Conservation (phyloP, 179 eudicot species). For the Pouteria campechiana region DNA sequence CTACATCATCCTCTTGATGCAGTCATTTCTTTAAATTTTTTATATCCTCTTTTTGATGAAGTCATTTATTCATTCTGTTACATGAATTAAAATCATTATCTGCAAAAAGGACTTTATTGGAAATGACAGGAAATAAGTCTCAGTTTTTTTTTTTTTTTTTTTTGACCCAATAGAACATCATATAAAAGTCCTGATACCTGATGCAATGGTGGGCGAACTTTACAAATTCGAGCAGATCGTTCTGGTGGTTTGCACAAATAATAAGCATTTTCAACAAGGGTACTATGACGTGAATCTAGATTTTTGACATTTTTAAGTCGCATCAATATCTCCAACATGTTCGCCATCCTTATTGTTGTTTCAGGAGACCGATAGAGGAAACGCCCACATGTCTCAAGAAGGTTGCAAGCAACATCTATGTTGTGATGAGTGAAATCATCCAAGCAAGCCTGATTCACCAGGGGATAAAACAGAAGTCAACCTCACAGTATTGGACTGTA, state of each 20-base stretch:
- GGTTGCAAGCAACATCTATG: slow-evolving; percentile 98
- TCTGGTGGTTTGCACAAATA: slow-evolving; percentile 95
- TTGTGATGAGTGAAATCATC: slow-evolving; percentile 97
- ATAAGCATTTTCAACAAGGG: slow-evolving; percentile 97
- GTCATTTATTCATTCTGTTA: no score
- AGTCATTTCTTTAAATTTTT: no score
- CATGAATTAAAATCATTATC: no score
- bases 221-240: slow-evolving; percentile 83
- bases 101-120: no score
- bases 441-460: slow-evolving; percentile 62
- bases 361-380: slow-evolving; percentile 95
- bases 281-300: slow-evolving; percentile 98
- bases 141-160: no score
- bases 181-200: no score
- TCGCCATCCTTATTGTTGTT: slow-evolving; percentile 82
- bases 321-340: slow-evolving; percentile 97
- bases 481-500: no score
- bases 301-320: slow-evolving; percentile 95
- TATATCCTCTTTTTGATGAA: no score
- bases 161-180: no score
- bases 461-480: slow-evolving; percentile 8
- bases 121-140: no score
- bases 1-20: no score
- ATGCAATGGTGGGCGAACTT: slow-evolving; percentile 96
- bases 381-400: slow-evolving; percentile 97